phyloP scores from a whole-genome alignment of 768 basidiomycete species.

The Leccinum rimulosum region DNA sequence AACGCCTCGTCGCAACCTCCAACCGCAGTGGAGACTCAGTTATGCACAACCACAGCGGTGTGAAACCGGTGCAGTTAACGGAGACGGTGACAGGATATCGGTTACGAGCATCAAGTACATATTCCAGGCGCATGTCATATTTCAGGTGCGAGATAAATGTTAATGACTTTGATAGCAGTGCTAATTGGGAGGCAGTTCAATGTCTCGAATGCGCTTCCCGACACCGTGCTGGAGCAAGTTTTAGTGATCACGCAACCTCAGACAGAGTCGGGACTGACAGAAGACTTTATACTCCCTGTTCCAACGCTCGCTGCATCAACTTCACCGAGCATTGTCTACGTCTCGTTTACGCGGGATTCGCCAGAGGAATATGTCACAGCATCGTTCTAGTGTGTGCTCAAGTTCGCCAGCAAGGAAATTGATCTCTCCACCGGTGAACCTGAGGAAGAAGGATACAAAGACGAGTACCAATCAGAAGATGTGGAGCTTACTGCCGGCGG shows the following conservation, averaged over 20 bases:
- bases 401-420: constrained; percentile 95
- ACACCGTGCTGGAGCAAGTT: constrained; percentile 92
- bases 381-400: constrained; percentile 88
- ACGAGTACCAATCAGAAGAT: constrained; percentile 97
- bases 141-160: constrained; percentile 65
- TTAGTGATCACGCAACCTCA: constrained; percentile 90
- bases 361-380: constrained; percentile 77
- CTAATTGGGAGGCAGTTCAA: constrained; percentile 68
- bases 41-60: constrained; percentile 85
- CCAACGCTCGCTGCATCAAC: constrained; percentile 63
- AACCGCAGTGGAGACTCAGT: constrained; percentile 83
- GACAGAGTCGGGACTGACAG: constrained; percentile 70
- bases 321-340: constrained; percentile 87
- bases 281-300: constrained; percentile 93
- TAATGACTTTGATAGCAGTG: background rate
- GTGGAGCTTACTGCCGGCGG: constrained; percentile 88
- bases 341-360: constrained; percentile 83
- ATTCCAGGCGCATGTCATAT: constrained; percentile 92
- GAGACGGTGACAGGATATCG: constrained; percentile 97
- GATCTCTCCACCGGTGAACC: constrained; percentile 94
- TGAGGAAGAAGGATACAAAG: constrained; percentile 98
- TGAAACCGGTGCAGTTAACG: constrained; percentile 78
- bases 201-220: constrained; percentile 93
- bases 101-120: constrained; percentile 96
- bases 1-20: constrained; percentile 66